Conservation (phyloP, 768 basidiomycete genomes). For the Suillus placidus region DNA sequence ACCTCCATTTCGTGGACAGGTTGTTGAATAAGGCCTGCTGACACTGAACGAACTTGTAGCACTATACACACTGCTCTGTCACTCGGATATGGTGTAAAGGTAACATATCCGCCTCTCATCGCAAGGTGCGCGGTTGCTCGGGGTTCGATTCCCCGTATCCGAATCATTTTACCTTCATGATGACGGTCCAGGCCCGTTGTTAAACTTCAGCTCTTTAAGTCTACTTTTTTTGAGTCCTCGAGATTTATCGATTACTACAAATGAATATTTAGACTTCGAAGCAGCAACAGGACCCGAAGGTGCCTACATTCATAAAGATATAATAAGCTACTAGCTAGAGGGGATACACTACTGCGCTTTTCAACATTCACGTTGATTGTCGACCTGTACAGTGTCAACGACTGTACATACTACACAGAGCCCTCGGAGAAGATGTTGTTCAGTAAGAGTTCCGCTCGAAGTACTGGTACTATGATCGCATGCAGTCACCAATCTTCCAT, state of each 20-base stretch:
- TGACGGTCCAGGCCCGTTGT: background rate
- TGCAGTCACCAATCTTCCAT: background rate
- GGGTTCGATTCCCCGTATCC: constrained; percentile 61
- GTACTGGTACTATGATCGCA: background rate
- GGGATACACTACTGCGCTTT: background rate
- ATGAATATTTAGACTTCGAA: background rate
- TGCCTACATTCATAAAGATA: background rate
- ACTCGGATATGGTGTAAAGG: constrained; percentile 7
- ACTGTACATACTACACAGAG: too few relatives aligned
- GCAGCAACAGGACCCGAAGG: background rate
- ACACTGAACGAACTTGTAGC: background rate
- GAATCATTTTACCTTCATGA: constrained; percentile 21
- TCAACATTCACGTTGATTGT: background rate
- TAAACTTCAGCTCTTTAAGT: background rate
- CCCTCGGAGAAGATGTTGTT: too few relatives aligned
- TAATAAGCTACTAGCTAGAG: too few relatives aligned
- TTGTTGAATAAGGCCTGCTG: background rate
- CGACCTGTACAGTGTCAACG: too few relatives aligned
- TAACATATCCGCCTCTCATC: constrained; percentile 7
- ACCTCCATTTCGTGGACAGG: background rate
- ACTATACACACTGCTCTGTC: background rate
- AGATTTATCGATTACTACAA: background rate
- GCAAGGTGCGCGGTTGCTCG: constrained; percentile 48
- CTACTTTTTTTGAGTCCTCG: background rate
- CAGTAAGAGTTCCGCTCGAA: background rate